Conservation (phyloP, 129 eudicot genomes). For the Cynara cardunculus region DNA sequence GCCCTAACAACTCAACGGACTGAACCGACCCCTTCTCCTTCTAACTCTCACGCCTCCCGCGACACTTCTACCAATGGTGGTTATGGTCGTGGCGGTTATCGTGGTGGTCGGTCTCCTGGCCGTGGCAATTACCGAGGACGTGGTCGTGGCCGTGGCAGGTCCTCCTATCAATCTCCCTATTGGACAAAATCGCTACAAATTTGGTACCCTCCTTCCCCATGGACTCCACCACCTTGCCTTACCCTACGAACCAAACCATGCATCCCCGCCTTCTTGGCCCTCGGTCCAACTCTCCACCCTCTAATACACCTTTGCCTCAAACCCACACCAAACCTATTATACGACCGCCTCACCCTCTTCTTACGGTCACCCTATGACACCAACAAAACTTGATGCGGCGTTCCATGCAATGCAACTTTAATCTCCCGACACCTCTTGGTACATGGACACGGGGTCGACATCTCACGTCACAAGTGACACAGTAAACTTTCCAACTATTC, state of each 20-base stretch:
- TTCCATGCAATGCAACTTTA: not conserved
- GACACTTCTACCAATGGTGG: no score
- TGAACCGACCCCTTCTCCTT: no score
- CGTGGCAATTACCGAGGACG: no score
- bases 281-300: not conserved
- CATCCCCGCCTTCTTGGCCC: not conserved
- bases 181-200: no score
- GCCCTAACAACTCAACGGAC: no score
- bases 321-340: not conserved
- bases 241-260: not conserved
- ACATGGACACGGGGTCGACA: not conserved
- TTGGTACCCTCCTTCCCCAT: not conserved
- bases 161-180: no score
- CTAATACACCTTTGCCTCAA: not conserved
- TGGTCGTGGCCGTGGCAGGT: not conserved
- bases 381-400: not conserved
- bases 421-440: not conserved
- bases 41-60: no score
- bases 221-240: not conserved
- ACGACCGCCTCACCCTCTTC: not conserved
- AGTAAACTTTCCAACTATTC: not conserved
- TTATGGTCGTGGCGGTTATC: not conserved
- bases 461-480: not conserved
- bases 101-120: not conserved
- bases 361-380: not conserved